Evolutionary conservation across 441 rosid genomes (phyloP).

Genomic region (Capsella rubella): DNA sequence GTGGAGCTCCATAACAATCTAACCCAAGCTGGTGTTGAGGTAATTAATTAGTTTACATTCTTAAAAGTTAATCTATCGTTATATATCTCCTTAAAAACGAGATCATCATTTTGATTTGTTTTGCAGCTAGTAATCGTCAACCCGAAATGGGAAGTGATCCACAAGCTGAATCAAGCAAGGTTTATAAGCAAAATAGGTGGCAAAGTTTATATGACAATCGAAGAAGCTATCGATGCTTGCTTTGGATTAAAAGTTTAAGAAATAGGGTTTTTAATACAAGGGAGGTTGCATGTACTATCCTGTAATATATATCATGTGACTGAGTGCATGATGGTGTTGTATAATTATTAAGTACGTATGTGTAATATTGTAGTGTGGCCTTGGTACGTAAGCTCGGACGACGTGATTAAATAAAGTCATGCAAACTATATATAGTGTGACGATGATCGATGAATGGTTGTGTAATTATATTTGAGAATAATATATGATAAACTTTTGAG

Average conservation of each 20-base stretch:
- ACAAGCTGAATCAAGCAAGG: conserved; percentile 73
- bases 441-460: conserved; percentile 23
- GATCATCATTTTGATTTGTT: not conserved
- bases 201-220: conserved; percentile 67
- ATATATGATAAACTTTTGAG: not conserved
- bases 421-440: conserved; percentile 26
- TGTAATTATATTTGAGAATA: conserved; percentile 19
- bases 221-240: conserved; percentile 69
- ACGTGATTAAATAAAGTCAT: conserved; percentile 39
- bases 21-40: conserved; percentile 61
- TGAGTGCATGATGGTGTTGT: conserved; percentile 31
- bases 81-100: no score
- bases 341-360: conserved; percentile 23
- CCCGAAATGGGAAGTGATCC: conserved; percentile 85
- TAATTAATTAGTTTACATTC: conserved; percentile 37
- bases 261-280: not conserved
- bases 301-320: not conserved
- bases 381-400: conserved; percentile 34
- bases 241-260: conserved; percentile 44
- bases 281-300: no score
- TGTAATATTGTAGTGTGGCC: conserved; percentile 19
- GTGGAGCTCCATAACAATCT: conserved; percentile 69
- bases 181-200: conserved; percentile 66
- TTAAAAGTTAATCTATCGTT: not conserved
- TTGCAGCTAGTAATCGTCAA: conserved; percentile 70